Evolutionary conservation across 306 rosid genomes (phyloP), one percentile per base, ranked within the genome.

Genomic region (Parietaria judaica): DNA sequence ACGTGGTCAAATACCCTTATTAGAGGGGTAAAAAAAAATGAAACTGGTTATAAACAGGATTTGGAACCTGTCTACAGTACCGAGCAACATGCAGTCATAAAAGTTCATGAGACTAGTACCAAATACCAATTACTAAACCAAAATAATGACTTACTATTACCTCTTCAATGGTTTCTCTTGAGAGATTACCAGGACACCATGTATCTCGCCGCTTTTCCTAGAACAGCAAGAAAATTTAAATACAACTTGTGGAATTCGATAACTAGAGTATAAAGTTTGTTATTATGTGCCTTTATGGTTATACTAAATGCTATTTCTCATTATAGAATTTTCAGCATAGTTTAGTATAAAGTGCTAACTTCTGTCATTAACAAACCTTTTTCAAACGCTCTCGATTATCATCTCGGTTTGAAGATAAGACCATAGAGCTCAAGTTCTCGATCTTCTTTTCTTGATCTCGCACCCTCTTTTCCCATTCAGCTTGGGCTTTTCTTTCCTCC

Each of bases 201-300:
- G 98, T 88, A 74, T 80, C 95, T 66, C 96, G 84, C 71, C 96
- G 84, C 79, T 92, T 92, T 62, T 65, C 95, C 97, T 92, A 23
- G 31, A 23, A 2, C 31, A 23, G 86, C 73, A 77, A 55, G 72
- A 79, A 23, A 23, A 23, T 23, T 23, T 23, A 23, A 23, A 23
- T 23, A 68, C 48, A 70, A 1, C 50, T 46, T 46, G 50, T 46
- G 13, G 13, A 46, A 7, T 46, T 46, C 11, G 13, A 13, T 7
- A 13, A 13, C 8, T 13, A 46, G 31, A 23, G 31, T 23, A 23
- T 23, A 23, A 23, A 23, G 31, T 23, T 23, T 23, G 31, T 23
- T 23, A 23, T 2, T 23, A 23, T 23, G 31, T 23, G 31, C 31
- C 31, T 23, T 23, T 23, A 23, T 23, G 31, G 31, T 23, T 23